Evolutionary conservation across 768 basidiomycete genomes (phyloP).

Genomic region (Xerocomellus dryophilus): DNA sequence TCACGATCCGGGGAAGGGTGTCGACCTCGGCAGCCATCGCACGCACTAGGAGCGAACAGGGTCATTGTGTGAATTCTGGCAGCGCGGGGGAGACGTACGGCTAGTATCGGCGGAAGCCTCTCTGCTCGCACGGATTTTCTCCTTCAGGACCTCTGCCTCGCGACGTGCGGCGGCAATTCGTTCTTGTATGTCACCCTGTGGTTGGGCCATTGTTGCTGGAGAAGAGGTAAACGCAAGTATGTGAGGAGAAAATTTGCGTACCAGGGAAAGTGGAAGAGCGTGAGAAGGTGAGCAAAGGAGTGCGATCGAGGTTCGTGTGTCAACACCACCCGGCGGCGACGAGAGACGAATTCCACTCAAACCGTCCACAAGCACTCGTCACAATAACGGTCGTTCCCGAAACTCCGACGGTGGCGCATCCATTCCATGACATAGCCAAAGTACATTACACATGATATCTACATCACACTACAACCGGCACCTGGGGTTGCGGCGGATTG

Average conservation of each 20-base stretch:
- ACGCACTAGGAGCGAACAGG: conserved; percentile 57
- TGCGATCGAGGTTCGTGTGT: conserved; percentile 9
- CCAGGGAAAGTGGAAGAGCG: conserved; percentile 27
- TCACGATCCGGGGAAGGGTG: conserved; percentile 91
- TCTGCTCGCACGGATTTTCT: conserved; percentile 95
- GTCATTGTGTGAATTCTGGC: conserved; percentile 13
- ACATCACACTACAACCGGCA: too few relatives aligned
- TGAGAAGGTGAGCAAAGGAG: conserved; percentile 20
- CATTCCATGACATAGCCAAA: background rate
- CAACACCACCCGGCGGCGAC: conserved; percentile 7
- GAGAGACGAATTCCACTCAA: conserved; percentile 12
- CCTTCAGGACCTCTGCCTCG: conserved; percentile 96
- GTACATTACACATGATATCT: background rate
- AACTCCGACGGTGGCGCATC: conserved; percentile 31
- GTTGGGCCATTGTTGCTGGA: conserved; percentile 63
- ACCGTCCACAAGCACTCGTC: conserved; percentile 6
- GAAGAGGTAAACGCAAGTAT: background rate
- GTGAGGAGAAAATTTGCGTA: conserved; percentile 28
- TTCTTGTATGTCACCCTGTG: conserved; percentile 82
- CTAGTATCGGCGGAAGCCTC: conserved; percentile 98
- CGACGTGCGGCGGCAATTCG: conserved; percentile 93
- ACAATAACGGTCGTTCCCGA: conserved; percentile 26
- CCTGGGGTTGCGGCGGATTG: too few relatives aligned
- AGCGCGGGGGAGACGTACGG: conserved; percentile 53
- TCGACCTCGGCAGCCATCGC: conserved; percentile 99